phyloP scores from a whole-genome alignment of 2,329 filamentous ascomycete species.

The Leptodontidium sp. region DNA sequence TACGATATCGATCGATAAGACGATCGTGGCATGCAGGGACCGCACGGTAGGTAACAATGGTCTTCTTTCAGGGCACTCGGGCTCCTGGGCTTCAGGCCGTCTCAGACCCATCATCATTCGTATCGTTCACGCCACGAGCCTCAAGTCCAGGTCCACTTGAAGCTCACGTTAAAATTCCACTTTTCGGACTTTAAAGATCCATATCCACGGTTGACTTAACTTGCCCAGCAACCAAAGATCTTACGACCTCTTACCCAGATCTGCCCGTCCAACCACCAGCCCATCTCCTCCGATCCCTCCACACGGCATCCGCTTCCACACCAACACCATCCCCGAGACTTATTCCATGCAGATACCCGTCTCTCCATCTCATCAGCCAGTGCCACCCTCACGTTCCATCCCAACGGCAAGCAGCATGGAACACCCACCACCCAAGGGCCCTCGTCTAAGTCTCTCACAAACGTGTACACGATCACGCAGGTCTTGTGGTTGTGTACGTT shows the following conservation, averaged over 20 bases:
- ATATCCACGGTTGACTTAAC: background rate
- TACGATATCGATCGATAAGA: background rate
- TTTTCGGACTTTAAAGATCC: background rate
- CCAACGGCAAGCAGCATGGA: slow-evolving; percentile 10
- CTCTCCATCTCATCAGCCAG: slow-evolving; percentile 1
- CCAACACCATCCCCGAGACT: background rate
- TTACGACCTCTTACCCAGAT: background rate
- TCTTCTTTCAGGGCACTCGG: background rate
- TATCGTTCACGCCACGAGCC: background rate
- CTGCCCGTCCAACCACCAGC: no score
- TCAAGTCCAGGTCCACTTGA: background rate
- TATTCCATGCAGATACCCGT: background rate
- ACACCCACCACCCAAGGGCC: background rate
- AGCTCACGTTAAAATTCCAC: background rate
- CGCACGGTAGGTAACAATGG: background rate
- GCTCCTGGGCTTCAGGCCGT: background rate
- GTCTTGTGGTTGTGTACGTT: background rate
- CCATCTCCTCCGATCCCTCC: background rate
- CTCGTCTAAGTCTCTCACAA: background rate
- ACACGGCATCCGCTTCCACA: no score
- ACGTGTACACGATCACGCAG: slow-evolving; percentile 10
- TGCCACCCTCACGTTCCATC: slow-evolving; percentile 7
- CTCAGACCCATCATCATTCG: background rate
- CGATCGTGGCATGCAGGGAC: background rate
- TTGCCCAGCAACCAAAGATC: background rate